These are phyloP conservation scores for Hemisphaericaspora subhashii DNA, from an alignment of 1,139 yeast species.

Conservation along the genomic window DNA sequence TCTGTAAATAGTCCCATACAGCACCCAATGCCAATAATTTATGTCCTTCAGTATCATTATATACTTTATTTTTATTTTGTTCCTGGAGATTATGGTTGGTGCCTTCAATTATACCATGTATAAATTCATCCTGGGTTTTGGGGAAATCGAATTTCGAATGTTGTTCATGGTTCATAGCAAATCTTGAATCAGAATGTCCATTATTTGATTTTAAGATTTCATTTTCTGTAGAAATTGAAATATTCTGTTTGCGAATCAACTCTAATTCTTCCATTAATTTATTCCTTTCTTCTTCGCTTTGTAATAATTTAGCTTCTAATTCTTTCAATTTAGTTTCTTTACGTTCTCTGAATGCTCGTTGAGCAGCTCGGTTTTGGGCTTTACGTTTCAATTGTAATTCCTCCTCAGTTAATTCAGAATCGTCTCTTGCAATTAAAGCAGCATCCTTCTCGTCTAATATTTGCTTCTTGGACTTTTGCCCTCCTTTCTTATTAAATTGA, in stretches of 20 bases:
- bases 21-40: slow-evolving; percentile 72
- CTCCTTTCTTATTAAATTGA: not conserved
- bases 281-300: slow-evolving; percentile 61
- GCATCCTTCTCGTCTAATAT: slow-evolving; percentile 40
- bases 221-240: slow-evolving; percentile 59
- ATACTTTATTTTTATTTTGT: slow-evolving; percentile 29
- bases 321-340: slow-evolving; percentile 74
- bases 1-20: slow-evolving; percentile 73
- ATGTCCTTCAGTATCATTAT: slow-evolving; percentile 34
- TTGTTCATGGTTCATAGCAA: not conserved
- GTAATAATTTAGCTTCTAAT: slow-evolving; percentile 57
- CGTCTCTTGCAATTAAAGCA: slow-evolving; percentile 38
- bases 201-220: slow-evolving; percentile 34
- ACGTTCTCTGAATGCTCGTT: slow-evolving; percentile 84
- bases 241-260: slow-evolving; percentile 51
- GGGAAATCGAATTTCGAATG: slow-evolving; percentile 35
- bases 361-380: slow-evolving; percentile 89
- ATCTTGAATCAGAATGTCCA: slow-evolving; percentile 1
- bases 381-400: slow-evolving; percentile 58
- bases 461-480: slow-evolving; percentile 22
- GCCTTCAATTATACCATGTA: slow-evolving; percentile 28
- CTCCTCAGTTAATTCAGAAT: slow-evolving; percentile 45
- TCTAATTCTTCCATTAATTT: slow-evolving; percentile 55
- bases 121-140: slow-evolving; percentile 34
- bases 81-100: slow-evolving; percentile 21